phyloP scores from a whole-genome alignment of 2,329 filamentous ascomycete genomes.

The Fusarium guadeloupense region DNA sequence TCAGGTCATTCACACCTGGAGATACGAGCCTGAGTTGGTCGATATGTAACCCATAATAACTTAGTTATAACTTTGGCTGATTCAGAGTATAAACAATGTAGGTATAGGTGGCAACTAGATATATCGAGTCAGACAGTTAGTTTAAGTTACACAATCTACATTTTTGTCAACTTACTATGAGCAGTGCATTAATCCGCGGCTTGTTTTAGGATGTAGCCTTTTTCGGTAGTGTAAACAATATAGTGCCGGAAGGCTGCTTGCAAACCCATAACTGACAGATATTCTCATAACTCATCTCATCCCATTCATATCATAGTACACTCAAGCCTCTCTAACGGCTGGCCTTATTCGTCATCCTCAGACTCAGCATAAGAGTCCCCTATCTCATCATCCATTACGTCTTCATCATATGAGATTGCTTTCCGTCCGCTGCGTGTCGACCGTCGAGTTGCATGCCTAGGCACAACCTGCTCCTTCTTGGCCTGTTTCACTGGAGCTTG shows the following conservation, averaged over 20 bases:
- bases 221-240: background rate
- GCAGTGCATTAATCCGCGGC: background rate
- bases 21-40: background rate
- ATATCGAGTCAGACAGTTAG: background rate
- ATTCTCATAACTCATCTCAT: constrained; percentile 7
- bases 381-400: constrained; percentile 23
- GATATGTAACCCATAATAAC: too few relatives aligned
- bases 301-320: background rate
- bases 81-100: too few relatives aligned
- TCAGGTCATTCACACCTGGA: constrained; percentile 3
- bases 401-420: constrained; percentile 21
- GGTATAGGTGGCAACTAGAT: too few relatives aligned
- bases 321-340: background rate
- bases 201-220: background rate
- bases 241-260: background rate
- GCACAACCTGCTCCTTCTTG: background rate
- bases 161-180: too few relatives aligned
- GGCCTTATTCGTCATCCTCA: constrained; percentile 7
- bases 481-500: constrained; percentile 1
- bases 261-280: background rate
- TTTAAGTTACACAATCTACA: constrained; percentile 1
- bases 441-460: constrained; percentile 19
- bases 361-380: constrained; percentile 14
- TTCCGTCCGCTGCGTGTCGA: constrained; percentile 33
- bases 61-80: too few relatives aligned